Evolutionary conservation across 805 yeast genomes (phyloP).

Genomic region (Wickerhamomyces pijperi): DNA sequence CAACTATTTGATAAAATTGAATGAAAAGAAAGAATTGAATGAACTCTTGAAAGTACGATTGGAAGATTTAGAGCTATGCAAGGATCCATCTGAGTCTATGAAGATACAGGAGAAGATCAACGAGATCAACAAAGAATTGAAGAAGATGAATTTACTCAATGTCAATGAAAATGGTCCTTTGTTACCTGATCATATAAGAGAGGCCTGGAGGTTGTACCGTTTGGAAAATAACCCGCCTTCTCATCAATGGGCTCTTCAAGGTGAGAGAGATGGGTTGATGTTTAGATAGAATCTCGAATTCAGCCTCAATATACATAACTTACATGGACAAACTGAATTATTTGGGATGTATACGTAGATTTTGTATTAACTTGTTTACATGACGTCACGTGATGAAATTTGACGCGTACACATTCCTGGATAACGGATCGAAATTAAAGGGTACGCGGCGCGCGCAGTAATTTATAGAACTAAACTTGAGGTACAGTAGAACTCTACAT

Average conservation of each 20-base stretch:
- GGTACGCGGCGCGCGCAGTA: no score
- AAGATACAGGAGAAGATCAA: constrained; percentile 13
- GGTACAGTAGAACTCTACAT: no score
- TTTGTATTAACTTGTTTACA: no score
- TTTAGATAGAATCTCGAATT: constrained; percentile 41
- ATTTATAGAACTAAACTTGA: no score
- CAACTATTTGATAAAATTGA: constrained; percentile 21
- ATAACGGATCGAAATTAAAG: no score
- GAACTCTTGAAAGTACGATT: constrained; percentile 23
- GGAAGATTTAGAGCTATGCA: constrained; percentile 22
- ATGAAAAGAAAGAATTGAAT: constrained; percentile 29
- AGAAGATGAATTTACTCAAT: constrained; percentile 19
- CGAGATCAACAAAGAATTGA: constrained; percentile 15
- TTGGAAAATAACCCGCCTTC: constrained; percentile 52
- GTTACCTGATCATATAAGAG: constrained; percentile 74
- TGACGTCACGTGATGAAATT: no score
- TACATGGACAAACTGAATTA: no score
- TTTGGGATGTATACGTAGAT: no score
- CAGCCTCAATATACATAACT: no score
- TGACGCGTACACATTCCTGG: no score
- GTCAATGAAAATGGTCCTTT: constrained; percentile 43
- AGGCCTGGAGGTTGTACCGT: constrained; percentile 76
- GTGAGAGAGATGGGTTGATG: constrained; percentile 59
- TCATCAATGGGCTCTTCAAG: constrained; percentile 62
- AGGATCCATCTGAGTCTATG: constrained; percentile 1